Evolutionary conservation across 805 yeast genomes (phyloP), one percentile per base, ranked within the genome.

Genomic region (Metschnikowia peoriensis): DNA sequence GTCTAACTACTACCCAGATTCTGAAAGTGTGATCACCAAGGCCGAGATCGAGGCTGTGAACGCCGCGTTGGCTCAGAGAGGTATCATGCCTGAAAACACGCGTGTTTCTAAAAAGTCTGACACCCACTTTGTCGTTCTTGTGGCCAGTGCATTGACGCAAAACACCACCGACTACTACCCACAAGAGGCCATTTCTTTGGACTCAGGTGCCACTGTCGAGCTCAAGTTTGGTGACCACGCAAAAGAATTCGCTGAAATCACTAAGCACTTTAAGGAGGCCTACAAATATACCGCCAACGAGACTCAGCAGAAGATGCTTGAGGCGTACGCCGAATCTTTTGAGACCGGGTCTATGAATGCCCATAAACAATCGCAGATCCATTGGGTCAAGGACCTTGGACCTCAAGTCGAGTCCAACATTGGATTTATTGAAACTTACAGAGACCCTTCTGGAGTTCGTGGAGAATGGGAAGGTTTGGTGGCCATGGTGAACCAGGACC

Each of bases 391-490:
- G 66, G 97, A 90, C 67, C 69, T 87, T 48, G 86, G 89, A 1
- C 97, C 97, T 11, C 73, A 73, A 12, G 80, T 75, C 14, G 80
- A 75, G 70, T 84, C 93, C 43, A 89, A 90, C 66, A 82, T 90
- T 61, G 97, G 97, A 0, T 90, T 90, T 67, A 90, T 90, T 61
- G 97, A 90, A 72, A 90, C 97, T 29, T 90, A 90, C 72, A 80
- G 97, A 69, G 97, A 89, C 66, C 96, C 96, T 14, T 81, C 92
- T 34, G 96, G 96, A 44, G 89, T 89, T 44, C 81, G 91, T 64
- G 97, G 97, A 54, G 97, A 90, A 69, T 90, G 94, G 93, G 97
- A 90, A 72, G 89, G 96, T 29, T 73, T 90, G 45, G 94, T 90
- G 35, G 93, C 96, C 17, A 87, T 89, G 82, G 96, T 90, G 51